Percentiles rank a stretch among this genome's conserved stretches.
phyloP scores from a whole-genome alignment of 768 basidiomycete species.

The Gymnopilus dilepis region DNA sequence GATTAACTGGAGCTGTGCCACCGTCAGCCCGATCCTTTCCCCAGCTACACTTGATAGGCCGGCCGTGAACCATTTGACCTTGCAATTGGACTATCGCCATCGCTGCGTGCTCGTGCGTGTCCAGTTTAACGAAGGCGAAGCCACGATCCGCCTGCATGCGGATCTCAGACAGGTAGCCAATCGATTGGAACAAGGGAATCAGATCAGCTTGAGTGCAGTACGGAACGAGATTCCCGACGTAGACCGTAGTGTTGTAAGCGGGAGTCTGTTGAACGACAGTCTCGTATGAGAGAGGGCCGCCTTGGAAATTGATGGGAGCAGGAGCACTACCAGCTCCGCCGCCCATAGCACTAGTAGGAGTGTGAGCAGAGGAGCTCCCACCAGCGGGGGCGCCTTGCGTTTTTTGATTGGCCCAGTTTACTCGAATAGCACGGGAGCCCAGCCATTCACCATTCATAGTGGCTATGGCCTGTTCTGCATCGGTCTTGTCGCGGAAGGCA shows the following conservation, averaged over 20 bases:
- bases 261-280: slow-evolving; percentile 93
- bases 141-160: slow-evolving; percentile 99
- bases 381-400: slow-evolving; percentile 72
- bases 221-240: slow-evolving; percentile 98
- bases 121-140: slow-evolving; percentile 98
- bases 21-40: slow-evolving; percentile 93
- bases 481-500: slow-evolving; percentile 98
- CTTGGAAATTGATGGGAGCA: slow-evolving; percentile 90
- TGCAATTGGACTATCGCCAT: slow-evolving; percentile 97
- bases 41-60: slow-evolving; percentile 99
- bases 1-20: slow-evolving; percentile 53
- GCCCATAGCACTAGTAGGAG: slow-evolving; percentile 32
- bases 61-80: slow-evolving; percentile 95
- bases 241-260: slow-evolving; percentile 93
- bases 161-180: slow-evolving; percentile 98
- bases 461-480: slow-evolving; percentile 98
- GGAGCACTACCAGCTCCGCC: slow-evolving; percentile 66
- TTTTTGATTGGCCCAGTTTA: slow-evolving; percentile 99
- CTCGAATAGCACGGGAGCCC: slow-evolving; percentile 96
- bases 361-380: slow-evolving; percentile 43
- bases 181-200: slow-evolving; percentile 97
- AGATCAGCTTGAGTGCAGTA: slow-evolving; percentile 98
- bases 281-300: slow-evolving; percentile 90
- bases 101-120: slow-evolving; percentile 98
- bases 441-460: slow-evolving; percentile 99